phyloP scores from a whole-genome alignment of 208 protist species.

The Trypanosoma lewisi region DNA sequence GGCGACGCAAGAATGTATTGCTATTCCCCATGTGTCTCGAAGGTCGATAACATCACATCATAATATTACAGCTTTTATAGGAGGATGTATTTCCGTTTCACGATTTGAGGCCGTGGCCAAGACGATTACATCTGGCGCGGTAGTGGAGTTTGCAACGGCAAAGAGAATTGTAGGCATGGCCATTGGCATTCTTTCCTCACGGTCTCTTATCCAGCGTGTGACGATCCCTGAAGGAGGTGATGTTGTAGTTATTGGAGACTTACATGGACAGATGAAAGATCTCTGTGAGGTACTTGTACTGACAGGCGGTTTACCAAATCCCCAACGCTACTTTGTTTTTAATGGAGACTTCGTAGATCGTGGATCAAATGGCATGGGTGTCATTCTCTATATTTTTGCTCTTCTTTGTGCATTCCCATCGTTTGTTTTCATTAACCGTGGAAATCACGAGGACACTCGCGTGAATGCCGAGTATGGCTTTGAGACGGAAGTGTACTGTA shows the following conservation, averaged over 20 bases:
- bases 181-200: conserved; percentile 39
- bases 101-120: conserved; percentile 42
- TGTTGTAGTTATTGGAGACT: conserved; percentile 83
- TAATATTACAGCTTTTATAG: neutral
- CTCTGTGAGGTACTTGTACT: conserved; percentile 62
- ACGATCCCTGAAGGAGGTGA: conserved; percentile 46
- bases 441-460: conserved; percentile 89
- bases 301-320: conserved; percentile 47
- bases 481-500: conserved; percentile 63
- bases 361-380: conserved; percentile 96
- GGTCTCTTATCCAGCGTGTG: conserved; percentile 50
- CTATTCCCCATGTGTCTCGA: neutral
- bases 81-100: conserved; percentile 33
- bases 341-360: conserved; percentile 99
- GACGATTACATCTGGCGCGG: conserved; percentile 28
- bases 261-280: conserved; percentile 90
- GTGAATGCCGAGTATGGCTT: conserved; percentile 88
- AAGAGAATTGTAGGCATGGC: conserved; percentile 47
- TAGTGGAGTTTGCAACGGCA: conserved; percentile 42
- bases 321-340: conserved; percentile 93
- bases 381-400: conserved; percentile 73
- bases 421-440: conserved; percentile 87
- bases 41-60: neutral
- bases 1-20: neutral
- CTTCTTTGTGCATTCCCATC: conserved; percentile 76